Conservation (phyloP, 305 asterid genomes). For the Lippia alba region DNA sequence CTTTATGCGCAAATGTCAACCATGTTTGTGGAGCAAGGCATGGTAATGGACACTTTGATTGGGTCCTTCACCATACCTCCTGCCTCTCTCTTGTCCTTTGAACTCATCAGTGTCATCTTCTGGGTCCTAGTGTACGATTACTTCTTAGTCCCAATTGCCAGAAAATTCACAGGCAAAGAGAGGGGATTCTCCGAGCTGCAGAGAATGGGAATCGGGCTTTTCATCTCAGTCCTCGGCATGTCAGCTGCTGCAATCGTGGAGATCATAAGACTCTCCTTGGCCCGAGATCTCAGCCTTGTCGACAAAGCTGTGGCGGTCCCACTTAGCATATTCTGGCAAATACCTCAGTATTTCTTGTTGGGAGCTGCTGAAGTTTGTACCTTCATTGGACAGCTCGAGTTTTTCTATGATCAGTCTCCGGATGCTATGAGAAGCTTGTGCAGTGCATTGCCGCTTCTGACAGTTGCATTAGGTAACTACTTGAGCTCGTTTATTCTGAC, state of each 20-base stretch:
- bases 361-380: constrained; percentile 96
- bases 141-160: constrained; percentile 77
- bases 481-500: constrained; percentile 86
- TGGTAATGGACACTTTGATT: constrained; percentile 83
- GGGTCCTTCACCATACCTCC: constrained; percentile 90
- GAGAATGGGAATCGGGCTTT: constrained; percentile 89
- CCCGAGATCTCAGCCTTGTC: constrained; percentile 54
- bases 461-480: constrained; percentile 78
- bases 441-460: constrained; percentile 73
- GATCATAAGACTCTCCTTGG: constrained; percentile 60
- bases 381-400: constrained; percentile 85
- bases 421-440: constrained; percentile 97
- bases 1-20: constrained; percentile 94
- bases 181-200: constrained; percentile 85
- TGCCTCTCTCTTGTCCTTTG: constrained; percentile 80
- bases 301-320: constrained; percentile 67
- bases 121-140: constrained; percentile 88
- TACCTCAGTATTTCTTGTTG: constrained; percentile 78
- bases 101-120: constrained; percentile 76
- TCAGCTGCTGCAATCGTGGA: constrained; percentile 87
- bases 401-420: constrained; percentile 90
- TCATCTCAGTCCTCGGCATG: constrained; percentile 78
- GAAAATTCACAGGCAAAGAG: constrained; percentile 68
- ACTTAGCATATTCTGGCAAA: constrained; percentile 82
- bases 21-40: constrained; percentile 96